Conservation (phyloP, 176 grass and related monocot species). For the Ensete ventricosum region DNA sequence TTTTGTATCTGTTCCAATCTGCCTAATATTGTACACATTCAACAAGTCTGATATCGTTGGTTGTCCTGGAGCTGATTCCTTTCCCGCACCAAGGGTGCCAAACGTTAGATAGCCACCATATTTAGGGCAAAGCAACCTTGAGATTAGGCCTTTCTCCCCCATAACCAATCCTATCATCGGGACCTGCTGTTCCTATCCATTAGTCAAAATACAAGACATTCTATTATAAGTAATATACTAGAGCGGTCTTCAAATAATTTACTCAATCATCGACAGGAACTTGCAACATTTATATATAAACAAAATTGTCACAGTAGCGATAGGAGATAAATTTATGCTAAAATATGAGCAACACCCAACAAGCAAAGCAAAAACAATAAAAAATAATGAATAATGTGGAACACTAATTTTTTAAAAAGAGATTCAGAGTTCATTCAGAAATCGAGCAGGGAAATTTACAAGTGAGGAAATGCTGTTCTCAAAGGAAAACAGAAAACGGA, state of each 20-base stretch:
- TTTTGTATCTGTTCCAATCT: conserved; percentile 62
- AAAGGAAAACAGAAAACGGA: too few relatives aligned
- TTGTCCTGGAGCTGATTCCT: conserved; percentile 62
- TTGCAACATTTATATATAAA: not conserved
- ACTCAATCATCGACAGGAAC: not conserved
- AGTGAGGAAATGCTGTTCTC: not conserved
- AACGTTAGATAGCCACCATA: conserved; percentile 91
- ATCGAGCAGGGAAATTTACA: not conserved
- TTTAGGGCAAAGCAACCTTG: conserved; percentile 82
- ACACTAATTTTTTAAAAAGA: not conserved
- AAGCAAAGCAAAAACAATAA: not conserved
- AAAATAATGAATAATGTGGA: not conserved
- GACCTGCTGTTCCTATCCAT: conserved; percentile 90
- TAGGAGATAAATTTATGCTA: not conserved
- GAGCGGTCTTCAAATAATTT: not conserved
- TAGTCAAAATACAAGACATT: conserved; percentile 37
- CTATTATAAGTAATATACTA: conserved; percentile 30
- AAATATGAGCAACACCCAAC: not conserved
- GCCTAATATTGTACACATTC: conserved; percentile 71
- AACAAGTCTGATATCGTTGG: conserved; percentile 65
- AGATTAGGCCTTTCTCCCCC: conserved; percentile 84
- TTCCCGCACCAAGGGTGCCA: conserved; percentile 59
- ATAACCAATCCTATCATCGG: conserved; percentile 94
- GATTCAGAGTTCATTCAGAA: not conserved
- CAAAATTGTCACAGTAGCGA: not conserved